Evolutionary conservation across 2,329 filamentous ascomycete genomes (phyloP).

Genomic region (Tolypocladium album): DNA sequence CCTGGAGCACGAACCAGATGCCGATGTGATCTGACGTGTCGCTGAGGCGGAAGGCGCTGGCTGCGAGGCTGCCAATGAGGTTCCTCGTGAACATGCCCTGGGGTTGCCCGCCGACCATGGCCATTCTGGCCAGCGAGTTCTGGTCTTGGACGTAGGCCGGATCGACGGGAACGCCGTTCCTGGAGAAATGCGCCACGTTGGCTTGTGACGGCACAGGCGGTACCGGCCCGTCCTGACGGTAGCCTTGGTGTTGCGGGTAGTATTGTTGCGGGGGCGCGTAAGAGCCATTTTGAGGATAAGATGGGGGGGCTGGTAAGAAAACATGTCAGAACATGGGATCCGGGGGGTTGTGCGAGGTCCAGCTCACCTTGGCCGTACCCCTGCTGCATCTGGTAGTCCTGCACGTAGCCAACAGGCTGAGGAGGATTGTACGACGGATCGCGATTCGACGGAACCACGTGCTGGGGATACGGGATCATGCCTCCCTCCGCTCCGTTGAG

Average conservation of each 20-base stretch:
- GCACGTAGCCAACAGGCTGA: constrained; percentile 17
- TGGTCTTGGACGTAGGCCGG: constrained; percentile 19
- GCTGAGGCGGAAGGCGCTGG: constrained; percentile 75
- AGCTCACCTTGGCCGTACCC: constrained; percentile 21
- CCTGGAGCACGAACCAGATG: constrained; percentile 95
- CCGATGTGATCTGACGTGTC: constrained; percentile 73
- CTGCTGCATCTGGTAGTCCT: constrained; percentile 20
- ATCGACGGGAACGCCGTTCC: constrained; percentile 12
- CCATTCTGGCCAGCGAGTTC: constrained; percentile 19
- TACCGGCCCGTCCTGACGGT: constrained; percentile 15
- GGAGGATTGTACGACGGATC: constrained; percentile 21
- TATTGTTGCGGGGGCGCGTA: constrained; percentile 27
- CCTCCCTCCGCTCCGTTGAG: constrained; percentile 27
- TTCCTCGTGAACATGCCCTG: constrained; percentile 90
- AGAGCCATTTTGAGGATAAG: constrained; percentile 19
- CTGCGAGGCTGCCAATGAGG: constrained; percentile 82
- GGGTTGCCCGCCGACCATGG: constrained; percentile 36
- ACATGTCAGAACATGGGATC: neutral
- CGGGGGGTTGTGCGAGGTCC: neutral
- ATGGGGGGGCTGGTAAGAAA: constrained; percentile 9
- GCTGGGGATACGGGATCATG: constrained; percentile 18
- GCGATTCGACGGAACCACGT: constrained; percentile 25
- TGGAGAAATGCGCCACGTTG: constrained; percentile 13
- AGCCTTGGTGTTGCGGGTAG: constrained; percentile 21
- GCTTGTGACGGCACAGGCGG: constrained; percentile 15